Conservation (phyloP, 202 grass and related monocot genomes). For the Brachypodium distachyon region DNA sequence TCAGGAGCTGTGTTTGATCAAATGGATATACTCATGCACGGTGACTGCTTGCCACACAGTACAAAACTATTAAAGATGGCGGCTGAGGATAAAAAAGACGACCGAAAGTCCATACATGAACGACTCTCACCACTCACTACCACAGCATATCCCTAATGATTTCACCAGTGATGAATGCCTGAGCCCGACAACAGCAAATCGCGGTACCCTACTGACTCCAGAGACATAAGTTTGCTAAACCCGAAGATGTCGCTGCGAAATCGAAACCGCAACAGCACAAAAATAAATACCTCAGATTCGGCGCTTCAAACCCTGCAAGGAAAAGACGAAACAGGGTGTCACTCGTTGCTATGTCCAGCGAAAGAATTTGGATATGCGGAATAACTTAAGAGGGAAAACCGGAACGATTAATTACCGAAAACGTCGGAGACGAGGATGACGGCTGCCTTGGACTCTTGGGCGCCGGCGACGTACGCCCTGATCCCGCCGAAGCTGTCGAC, state of each 20-base stretch:
- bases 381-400: too few species aligned
- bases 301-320: slow-evolving; percentile 58
- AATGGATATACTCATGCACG: too few species aligned
- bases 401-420: slow-evolving; percentile 49
- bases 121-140: background rate
- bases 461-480: slow-evolving; percentile 42
- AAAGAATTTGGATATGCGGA: background rate
- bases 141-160: background rate
- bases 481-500: slow-evolving; percentile 68
- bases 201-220: background rate
- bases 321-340: background rate
- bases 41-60: too few species aligned
- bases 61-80: background rate
- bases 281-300: slow-evolving; percentile 51
- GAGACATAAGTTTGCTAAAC: background rate
- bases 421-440: slow-evolving; percentile 64
- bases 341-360: background rate
- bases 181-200: too few species aligned
- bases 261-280: background rate
- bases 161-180: background rate
- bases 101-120: background rate
- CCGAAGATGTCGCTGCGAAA: background rate
- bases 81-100: background rate
- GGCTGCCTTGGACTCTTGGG: slow-evolving; percentile 36
- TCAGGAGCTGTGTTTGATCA: too few species aligned